Conservation (phyloP, 805 yeast species). For the Cyberlindnera subsufficiens region DNA sequence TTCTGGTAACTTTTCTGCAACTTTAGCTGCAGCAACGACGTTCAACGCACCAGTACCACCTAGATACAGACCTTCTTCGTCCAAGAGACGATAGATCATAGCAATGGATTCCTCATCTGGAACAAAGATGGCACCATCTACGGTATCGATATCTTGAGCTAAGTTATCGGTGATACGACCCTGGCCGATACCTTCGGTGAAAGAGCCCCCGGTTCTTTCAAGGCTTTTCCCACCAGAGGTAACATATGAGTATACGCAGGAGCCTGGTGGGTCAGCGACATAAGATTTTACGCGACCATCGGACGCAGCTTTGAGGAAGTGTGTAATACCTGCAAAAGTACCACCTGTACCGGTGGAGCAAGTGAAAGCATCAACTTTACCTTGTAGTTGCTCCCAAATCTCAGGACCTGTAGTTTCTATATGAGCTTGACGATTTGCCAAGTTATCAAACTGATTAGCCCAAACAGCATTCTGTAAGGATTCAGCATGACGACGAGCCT, state of each 20-base stretch:
- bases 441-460: slow-evolving; percentile 89
- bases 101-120: slow-evolving; percentile 76
- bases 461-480: slow-evolving; percentile 72
- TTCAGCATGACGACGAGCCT: slow-evolving; percentile 82
- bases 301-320: slow-evolving; percentile 67
- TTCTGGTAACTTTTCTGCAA: slow-evolving; percentile 73
- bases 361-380: slow-evolving; percentile 77
- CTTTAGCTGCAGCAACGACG: slow-evolving; percentile 80
- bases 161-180: slow-evolving; percentile 87
- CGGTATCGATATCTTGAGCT: slow-evolving; percentile 58
- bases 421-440: slow-evolving; percentile 85
- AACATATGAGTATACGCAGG: slow-evolving; percentile 74
- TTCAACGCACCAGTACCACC: slow-evolving; percentile 92
- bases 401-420: slow-evolving; percentile 90
- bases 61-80: slow-evolving; percentile 84
- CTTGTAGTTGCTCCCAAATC: slow-evolving; percentile 79
- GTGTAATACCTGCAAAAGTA: slow-evolving; percentile 79
- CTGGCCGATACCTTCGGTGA: slow-evolving; percentile 96
- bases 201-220: slow-evolving; percentile 75
- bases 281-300: slow-evolving; percentile 55
- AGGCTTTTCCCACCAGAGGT: slow-evolving; percentile 61
- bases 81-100: slow-evolving; percentile 77
- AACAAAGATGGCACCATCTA: slow-evolving; percentile 77
- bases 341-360: slow-evolving; percentile 95
- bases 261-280: slow-evolving; percentile 93